A percentile compares a stretch with the other conserved stretches of the same genome.
Evolutionary conservation across 148 eudicot genomes (phyloP).

Genomic region (Tetragonia tetragonoides): DNA sequence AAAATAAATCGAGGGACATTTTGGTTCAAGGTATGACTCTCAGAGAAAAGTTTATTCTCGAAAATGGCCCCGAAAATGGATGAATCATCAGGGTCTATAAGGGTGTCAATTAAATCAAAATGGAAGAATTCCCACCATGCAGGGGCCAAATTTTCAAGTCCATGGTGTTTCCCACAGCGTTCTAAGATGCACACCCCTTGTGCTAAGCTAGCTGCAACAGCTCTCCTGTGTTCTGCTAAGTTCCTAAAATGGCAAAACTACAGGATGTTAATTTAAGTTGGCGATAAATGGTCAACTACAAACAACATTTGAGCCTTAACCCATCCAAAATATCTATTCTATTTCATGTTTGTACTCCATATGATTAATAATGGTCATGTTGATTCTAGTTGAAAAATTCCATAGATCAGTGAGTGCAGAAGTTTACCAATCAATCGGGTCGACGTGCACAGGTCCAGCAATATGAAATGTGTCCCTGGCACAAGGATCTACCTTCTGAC

Average conservation of each 20-base stretch:
- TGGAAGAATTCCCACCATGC: conserved; percentile 67
- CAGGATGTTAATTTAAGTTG: not conserved
- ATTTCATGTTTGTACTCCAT: too few species aligned
- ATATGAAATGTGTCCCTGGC: too few species aligned
- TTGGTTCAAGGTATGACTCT: not conserved
- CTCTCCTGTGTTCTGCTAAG: conserved; percentile 39
- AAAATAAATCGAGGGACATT: conserved; percentile 45
- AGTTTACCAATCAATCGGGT: too few species aligned
- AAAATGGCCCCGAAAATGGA: conserved; percentile 66
- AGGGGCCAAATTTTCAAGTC: conserved; percentile 45
- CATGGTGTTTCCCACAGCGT: conserved; percentile 37
- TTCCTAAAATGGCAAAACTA: conserved; percentile 31
- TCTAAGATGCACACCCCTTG: conserved; percentile 57
- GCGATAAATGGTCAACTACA: not conserved
- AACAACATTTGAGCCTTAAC: too few species aligned
- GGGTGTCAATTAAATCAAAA: conserved; percentile 28
- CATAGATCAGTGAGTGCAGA: too few species aligned
- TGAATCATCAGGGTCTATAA: conserved; percentile 47
- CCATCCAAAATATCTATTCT: too few species aligned
- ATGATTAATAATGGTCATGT: too few species aligned
- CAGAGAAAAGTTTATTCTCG: conserved; percentile 28
- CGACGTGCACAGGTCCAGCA: too few species aligned
- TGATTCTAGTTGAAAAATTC: too few species aligned
- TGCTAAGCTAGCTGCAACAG: conserved; percentile 58
- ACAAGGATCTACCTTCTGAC: too few species aligned